Evolutionary conservation across 768 basidiomycete species (phyloP), one percentile per base, ranked within the genome.

Genomic region (Panaeolus papilionaceus): DNA sequence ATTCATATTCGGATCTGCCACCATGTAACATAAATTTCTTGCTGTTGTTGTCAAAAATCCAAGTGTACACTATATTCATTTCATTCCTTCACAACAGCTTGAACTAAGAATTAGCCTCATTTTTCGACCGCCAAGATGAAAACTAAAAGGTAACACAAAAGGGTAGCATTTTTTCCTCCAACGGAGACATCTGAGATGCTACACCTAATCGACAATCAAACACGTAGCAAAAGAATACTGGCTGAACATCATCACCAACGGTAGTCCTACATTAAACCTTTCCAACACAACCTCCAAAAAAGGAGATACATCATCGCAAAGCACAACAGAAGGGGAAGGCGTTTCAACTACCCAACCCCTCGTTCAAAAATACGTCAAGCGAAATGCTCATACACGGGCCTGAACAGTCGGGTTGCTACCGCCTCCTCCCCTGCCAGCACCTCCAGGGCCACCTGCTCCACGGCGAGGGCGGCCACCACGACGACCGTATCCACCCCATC

Each of bases 401-500:
- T 71, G 66, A 23, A 69, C 68, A 16, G 71, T 62, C 18, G 67
- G 70, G 11, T 64, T 67, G 47, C 68, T 70, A n/a, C 39, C 67
- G 16, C 70, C 65, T 64, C 72, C 73, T 40, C 73, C 74, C 37
- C 70, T 71, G 38, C 73, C 75, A 62, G 76, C 71, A 11, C 74
- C 71, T 8, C 74, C 47, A n/a, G 68, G 74, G 67, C 72, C 73
- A 51, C 76, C 74, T 9, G 79, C 79, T 28, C 78, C 81, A 26
- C 82, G 75, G 51, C 82, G 70, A 28, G 76, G 76, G 33, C 80
- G 68, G 33, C 79, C 82, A 33, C 83, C 83, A n/a, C 83, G 73
- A 63, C 82, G 75, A 0, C 91, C 87, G 77, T 88, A 88, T 14
- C 89, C 90, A 42, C 91, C 90, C 89, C 91, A 92, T 18, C 89